A percentile compares a stretch with the other conserved stretches of the same genome.
phyloP scores from a whole-genome alignment of 495 filamentous ascomycete species.

The Talaromyces adpressus region DNA sequence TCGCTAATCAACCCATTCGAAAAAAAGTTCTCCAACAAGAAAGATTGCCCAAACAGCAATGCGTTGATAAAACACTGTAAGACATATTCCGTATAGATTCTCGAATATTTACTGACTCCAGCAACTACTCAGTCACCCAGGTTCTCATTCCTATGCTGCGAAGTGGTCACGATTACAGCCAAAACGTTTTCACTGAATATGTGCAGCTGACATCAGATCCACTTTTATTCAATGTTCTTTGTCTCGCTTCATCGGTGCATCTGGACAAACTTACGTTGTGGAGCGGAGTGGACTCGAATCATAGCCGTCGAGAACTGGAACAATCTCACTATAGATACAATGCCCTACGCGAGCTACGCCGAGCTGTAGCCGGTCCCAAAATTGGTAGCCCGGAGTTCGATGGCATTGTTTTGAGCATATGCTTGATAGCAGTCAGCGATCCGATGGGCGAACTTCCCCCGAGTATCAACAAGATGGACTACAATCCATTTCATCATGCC shows the following conservation, averaged over 20 bases:
- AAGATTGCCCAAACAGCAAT: conserved; percentile 1
- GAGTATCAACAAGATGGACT: neutral
- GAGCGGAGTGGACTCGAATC: conserved; percentile 2
- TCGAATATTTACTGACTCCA: neutral
- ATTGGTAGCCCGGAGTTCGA: neutral
- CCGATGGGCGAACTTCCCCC: neutral
- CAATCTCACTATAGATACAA: conserved; percentile 4
- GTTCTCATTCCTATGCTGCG: conserved; percentile 1
- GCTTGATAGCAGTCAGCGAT: conserved; percentile 2
- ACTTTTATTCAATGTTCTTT: neutral
- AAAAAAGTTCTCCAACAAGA: neutral
- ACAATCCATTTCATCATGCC: conserved; percentile 5
- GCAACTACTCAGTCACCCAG: neutral
- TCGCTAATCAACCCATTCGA: neutral
- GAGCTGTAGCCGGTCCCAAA: neutral
- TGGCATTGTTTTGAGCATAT: neutral
- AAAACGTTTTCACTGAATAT: neutral
- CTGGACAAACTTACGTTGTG: conserved; percentile 2
- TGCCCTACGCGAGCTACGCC: conserved; percentile 1
- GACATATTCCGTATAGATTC: neutral
- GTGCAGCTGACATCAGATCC: neutral
- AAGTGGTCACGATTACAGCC: neutral
- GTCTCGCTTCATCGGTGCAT: conserved; percentile 1
- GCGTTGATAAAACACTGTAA: conserved; percentile 4
- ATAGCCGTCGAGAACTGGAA: neutral